A percentile compares a stretch with the other conserved stretches of the same genome.
These are phyloP conservation scores for Oryza nivara DNA, from an alignment of 176 grass and related monocot species.

Conservation along the genomic window DNA sequence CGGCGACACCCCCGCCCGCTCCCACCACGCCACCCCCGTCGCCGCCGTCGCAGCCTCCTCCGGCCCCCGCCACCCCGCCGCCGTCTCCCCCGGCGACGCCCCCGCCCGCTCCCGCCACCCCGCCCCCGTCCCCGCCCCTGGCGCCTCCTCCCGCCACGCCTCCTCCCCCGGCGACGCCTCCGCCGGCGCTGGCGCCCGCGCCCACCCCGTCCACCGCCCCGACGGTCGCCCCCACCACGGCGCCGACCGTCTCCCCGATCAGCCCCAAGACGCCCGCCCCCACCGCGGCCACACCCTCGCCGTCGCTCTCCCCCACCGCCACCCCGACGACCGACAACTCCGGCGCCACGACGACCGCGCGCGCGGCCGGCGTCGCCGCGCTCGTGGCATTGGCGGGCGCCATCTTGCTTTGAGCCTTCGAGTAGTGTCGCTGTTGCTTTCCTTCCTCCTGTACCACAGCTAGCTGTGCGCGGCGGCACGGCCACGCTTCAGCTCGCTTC, in stretches of 20 bases:
- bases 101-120: constrained; percentile 37
- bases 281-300: constrained; percentile 10
- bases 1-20: constrained; percentile 21
- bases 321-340: constrained; percentile 19
- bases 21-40: constrained; percentile 34
- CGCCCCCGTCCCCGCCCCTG: constrained; percentile 46
- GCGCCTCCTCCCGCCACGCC: constrained; percentile 48
- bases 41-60: constrained; percentile 47
- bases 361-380: constrained; percentile 28
- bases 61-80: constrained; percentile 41
- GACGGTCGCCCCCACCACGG: constrained; percentile 33
- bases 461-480: not conserved
- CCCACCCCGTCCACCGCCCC: constrained; percentile 29
- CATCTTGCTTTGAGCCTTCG: constrained; percentile 47
- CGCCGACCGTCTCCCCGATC: constrained; percentile 38
- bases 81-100: constrained; percentile 48
- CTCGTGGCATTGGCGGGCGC: constrained; percentile 48
- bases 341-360: constrained; percentile 1
- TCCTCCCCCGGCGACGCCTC: constrained; percentile 48
- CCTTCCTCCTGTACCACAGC: not conserved
- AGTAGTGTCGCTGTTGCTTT: not conserved
- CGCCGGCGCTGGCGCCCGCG: constrained; percentile 33
- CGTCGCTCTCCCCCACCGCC: constrained; percentile 35
- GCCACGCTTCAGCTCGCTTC: not conserved
- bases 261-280: constrained; percentile 43